Conservation (phyloP, 106 monocot species). For the Dendrobium huoshanense region DNA sequence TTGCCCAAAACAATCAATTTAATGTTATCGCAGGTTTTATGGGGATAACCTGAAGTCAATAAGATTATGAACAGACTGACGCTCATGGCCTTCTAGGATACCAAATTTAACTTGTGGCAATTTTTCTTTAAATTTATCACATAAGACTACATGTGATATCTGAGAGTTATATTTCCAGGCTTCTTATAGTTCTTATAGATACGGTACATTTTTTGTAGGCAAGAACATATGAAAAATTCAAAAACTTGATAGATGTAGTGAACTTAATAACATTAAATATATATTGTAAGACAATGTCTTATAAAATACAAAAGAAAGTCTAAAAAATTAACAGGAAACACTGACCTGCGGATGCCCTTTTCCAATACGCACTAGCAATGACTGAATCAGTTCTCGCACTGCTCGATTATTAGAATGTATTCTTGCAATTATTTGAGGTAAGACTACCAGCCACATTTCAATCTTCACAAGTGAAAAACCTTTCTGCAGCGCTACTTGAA, state of each 20-base stretch:
- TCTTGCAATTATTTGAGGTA: constrained; percentile 98
- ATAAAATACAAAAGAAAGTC: constrained; percentile 3
- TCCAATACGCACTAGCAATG: constrained; percentile 84
- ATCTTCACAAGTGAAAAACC: constrained; percentile 96
- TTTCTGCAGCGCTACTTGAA: constrained; percentile 82
- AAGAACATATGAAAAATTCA: background rate
- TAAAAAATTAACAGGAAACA: background rate
- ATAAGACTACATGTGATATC: background rate
- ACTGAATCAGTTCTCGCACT: constrained; percentile 93
- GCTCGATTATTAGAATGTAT: constrained; percentile 94
- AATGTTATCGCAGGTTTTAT: no score
- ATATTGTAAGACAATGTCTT: background rate
- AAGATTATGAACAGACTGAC: no score
- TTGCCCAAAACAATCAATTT: no score
- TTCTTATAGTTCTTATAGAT: background rate
- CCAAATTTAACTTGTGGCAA: background rate
- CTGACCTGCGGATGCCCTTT: constrained; percentile 92
- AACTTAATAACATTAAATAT: background rate
- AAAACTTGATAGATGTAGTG: background rate
- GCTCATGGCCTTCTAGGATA: background rate
- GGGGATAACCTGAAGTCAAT: no score
- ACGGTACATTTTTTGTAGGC: background rate
- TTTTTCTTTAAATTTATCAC: background rate
- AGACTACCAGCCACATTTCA: constrained; percentile 97
- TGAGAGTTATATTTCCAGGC: background rate